phyloP scores from a whole-genome alignment of 2,329 filamentous ascomycete genomes.

The Claviceps sp. region DNA sequence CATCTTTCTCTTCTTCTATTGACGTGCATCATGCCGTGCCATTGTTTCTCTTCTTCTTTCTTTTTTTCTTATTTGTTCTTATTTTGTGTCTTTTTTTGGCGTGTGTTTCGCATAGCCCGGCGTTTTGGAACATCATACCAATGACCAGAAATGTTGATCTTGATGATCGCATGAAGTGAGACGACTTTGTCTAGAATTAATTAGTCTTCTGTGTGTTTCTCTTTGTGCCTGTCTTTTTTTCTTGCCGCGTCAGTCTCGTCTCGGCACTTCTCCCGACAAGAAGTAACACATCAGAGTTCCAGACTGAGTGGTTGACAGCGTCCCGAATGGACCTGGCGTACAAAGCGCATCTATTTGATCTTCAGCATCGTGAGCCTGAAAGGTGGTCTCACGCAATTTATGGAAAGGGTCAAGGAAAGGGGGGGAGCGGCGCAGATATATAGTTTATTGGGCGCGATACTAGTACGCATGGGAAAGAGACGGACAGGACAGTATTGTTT shows the following conservation, averaged over 20 bases:
- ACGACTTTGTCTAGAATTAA: slow-evolving; percentile 2
- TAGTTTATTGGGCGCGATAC: background rate
- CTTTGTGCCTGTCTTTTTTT: background rate
- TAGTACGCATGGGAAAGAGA: background rate
- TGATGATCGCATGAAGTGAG: slow-evolving; percentile 4
- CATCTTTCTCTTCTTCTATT: background rate
- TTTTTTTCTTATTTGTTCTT: too few relatives aligned
- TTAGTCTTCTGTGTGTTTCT: background rate
- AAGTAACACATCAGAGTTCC: background rate
- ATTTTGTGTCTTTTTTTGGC: background rate
- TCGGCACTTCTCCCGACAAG: background rate
- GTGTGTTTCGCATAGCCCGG: slow-evolving; percentile 5
- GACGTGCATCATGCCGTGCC: background rate
- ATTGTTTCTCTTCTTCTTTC: background rate
- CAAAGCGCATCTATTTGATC: background rate
- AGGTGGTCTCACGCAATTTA: background rate
- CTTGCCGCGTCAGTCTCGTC: background rate
- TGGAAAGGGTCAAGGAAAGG: background rate
- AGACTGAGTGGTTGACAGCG: background rate
- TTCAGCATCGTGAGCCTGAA: background rate
- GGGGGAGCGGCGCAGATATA: background rate
- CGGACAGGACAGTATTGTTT: background rate
- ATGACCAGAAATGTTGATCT: slow-evolving; percentile 3
- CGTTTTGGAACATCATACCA: slow-evolving; percentile 3
- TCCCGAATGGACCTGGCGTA: background rate